Evolutionary conservation across 441 rosid genomes (phyloP).

Genomic region (Monsonia emarginata): DNA sequence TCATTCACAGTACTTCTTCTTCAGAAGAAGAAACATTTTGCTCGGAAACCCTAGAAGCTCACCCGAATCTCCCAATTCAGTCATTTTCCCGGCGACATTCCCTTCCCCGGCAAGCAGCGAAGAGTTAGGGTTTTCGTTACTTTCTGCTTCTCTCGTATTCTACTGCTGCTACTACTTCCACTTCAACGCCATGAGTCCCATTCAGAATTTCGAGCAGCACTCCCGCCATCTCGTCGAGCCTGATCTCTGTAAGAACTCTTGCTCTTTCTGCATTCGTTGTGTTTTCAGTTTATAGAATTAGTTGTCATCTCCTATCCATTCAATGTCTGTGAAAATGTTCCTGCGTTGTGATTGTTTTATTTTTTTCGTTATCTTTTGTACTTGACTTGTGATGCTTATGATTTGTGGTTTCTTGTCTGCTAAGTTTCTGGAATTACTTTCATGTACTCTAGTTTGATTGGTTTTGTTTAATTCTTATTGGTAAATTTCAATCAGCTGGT

Average conservation of each 20-base stretch:
- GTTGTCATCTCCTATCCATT: not conserved
- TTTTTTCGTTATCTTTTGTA: too few relatives aligned
- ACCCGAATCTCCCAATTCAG: not conserved
- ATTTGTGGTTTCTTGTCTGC: too few relatives aligned
- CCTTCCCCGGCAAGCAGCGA: not conserved
- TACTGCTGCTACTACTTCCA: not conserved
- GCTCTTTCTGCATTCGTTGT: not conserved
- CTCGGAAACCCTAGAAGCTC: not conserved
- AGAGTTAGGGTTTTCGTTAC: not conserved
- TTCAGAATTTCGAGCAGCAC: slow-evolving; percentile 93
- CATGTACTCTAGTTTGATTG: too few relatives aligned
- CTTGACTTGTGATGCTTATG: too few relatives aligned
- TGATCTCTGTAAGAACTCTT: slow-evolving; percentile 50
- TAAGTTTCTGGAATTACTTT: too few relatives aligned
- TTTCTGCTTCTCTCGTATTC: too few relatives aligned
- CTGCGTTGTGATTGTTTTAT: too few relatives aligned
- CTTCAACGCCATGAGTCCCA: slow-evolving; percentile 53
- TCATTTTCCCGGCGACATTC: not conserved
- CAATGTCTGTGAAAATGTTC: not conserved
- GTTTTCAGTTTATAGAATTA: not conserved
- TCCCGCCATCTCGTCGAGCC: slow-evolving; percentile 73
- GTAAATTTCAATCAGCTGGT: too few relatives aligned
- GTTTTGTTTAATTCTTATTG: too few relatives aligned
- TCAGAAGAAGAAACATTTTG: not conserved
- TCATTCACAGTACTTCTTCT: not conserved